phyloP scores from a whole-genome alignment of 2,329 filamentous ascomycete genomes.

The Hansfordia pulvinata region DNA sequence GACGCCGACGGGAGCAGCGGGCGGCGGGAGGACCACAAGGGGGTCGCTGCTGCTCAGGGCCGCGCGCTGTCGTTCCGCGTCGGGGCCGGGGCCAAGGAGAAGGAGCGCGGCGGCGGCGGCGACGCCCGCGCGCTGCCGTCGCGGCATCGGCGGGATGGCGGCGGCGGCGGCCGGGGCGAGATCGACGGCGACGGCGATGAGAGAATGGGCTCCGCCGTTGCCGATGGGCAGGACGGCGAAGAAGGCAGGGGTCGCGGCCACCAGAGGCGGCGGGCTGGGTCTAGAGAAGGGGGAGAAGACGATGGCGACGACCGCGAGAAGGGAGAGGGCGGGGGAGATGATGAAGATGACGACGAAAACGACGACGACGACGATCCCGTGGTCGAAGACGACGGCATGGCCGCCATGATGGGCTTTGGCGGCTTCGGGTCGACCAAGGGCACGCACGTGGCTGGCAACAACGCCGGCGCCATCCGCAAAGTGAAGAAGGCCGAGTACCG shows the following conservation, averaged over 20 bases:
- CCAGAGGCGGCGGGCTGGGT: conserved; percentile 7
- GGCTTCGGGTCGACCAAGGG: conserved; percentile 79
- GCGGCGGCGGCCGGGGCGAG: conserved; percentile 6
- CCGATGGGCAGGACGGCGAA: conserved; percentile 5
- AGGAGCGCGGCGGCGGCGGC: conserved; percentile 11
- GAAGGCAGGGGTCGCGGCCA: too few species aligned
- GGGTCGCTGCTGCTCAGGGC: too few species aligned
- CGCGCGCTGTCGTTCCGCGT: too few species aligned
- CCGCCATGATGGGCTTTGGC: conserved; percentile 80
- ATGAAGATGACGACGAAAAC: conserved; percentile 19
- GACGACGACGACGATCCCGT: conserved; percentile 36
- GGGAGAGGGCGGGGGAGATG: conserved; percentile 16
- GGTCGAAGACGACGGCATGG: conserved; percentile 61
- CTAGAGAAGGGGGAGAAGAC: conserved; percentile 6
- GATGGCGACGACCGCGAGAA: conserved; percentile 4
- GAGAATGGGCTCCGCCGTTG: conserved; percentile 13
- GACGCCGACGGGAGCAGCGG: conserved; percentile 6
- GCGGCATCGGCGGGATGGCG: conserved; percentile 10
- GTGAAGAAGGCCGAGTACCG: conserved; percentile 91
- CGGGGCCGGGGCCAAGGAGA: conserved; percentile 8
- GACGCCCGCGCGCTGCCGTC: conserved; percentile 16
- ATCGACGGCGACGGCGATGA: conserved; percentile 19
- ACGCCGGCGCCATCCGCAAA: conserved; percentile 69
- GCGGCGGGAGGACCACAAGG: too few species aligned
- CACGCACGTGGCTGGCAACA: conserved; percentile 79